A percentile compares a stretch with the other conserved stretches of the same genome.
Conservation (phyloP, 345 rosid species). For the Noccaea bulbosa region DNA sequence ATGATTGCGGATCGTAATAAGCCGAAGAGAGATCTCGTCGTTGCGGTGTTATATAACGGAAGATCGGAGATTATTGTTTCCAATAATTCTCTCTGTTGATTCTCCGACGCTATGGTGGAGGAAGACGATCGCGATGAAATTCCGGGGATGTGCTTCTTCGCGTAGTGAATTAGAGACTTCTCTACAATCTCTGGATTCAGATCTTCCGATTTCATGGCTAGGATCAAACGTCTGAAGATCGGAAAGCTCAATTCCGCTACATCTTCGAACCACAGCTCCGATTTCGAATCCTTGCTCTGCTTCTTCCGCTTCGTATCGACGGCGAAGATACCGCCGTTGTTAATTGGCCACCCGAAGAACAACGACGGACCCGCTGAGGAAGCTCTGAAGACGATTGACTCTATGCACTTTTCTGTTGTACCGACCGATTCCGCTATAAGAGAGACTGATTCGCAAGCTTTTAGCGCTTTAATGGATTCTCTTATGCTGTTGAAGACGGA, state of each 20-base stretch:
- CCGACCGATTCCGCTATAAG: conserved; percentile 57
- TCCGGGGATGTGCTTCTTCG: conserved; percentile 68
- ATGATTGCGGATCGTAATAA: conserved; percentile 73
- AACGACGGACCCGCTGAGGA: conserved; percentile 58
- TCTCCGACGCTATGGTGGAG: conserved; percentile 53
- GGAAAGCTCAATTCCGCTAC: conserved; percentile 54
- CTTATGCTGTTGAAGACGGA: conserved; percentile 57
- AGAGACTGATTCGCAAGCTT: conserved; percentile 66
- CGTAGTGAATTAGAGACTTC: conserved; percentile 69
- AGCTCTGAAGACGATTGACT: conserved; percentile 58
- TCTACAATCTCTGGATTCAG: conserved; percentile 60
- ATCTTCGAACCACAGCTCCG: conserved; percentile 64
- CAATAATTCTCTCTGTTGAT: conserved; percentile 65
- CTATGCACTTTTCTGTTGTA: conserved; percentile 62
- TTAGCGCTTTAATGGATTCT: conserved; percentile 67
- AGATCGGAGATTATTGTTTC: conserved; percentile 65
- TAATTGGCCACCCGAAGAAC: conserved; percentile 76
- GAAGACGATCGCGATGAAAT: conserved; percentile 57
- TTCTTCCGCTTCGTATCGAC: conserved; percentile 6
- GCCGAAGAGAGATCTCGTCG: conserved; percentile 62
- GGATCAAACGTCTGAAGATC: conserved; percentile 57
- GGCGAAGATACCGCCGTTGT: conserved; percentile 3
- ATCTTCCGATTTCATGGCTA: conserved; percentile 55
- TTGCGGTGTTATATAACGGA: conserved; percentile 46
- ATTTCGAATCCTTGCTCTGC: conserved; percentile 24